Evolutionary conservation across 345 rosid species (phyloP), one percentile per base, ranked within the genome.

Genomic region (Lumnitzera littorea): DNA sequence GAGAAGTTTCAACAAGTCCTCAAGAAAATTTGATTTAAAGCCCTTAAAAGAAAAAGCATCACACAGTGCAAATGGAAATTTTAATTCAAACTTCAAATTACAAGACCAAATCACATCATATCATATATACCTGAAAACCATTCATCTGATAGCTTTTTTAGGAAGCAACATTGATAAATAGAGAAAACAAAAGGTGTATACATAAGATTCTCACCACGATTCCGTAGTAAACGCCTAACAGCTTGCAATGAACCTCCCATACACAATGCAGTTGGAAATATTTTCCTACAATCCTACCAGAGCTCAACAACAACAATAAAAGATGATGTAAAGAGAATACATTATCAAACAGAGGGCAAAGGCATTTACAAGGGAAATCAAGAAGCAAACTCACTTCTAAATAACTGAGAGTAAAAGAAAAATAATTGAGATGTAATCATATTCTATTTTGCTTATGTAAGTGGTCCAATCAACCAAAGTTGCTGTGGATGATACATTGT

Each of bases 181-280:
- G 47, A 36, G 14, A 74, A 24, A 17, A 51, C 15, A 15, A 43
- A 24, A 59, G 46, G 13, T 15, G 27, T 55, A 60, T 62, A 53
- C 50, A 2, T 15, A 31, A 47, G 20, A 36, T 74, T 64, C 90
- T 77, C 76, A 94, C 97, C 99, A 17, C 83, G 99, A 53, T 82
- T 89, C 29, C 61, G 76, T 60, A 83, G 51, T 63, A 73, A 72
- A 17, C 83, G 71, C 76, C 79, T 74, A 43, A 83, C 69, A 66
- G 97, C 86, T 62, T 74, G 78, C 73, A 88, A 62, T 57, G 97
- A 86, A 62, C 97, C 97, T 43, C 97, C 97, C 70, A 90, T 61
- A 67, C 90, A 86, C 67, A 94, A 80, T 46, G 99, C 85, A 0
- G 80, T 66, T 2, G 96, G 97, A 75, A 94, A 94, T 47, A 61